These are phyloP conservation scores for Phialophora tarda DNA, from an alignment of 2,329 filamentous ascomycete species.

Conservation along the genomic window DNA sequence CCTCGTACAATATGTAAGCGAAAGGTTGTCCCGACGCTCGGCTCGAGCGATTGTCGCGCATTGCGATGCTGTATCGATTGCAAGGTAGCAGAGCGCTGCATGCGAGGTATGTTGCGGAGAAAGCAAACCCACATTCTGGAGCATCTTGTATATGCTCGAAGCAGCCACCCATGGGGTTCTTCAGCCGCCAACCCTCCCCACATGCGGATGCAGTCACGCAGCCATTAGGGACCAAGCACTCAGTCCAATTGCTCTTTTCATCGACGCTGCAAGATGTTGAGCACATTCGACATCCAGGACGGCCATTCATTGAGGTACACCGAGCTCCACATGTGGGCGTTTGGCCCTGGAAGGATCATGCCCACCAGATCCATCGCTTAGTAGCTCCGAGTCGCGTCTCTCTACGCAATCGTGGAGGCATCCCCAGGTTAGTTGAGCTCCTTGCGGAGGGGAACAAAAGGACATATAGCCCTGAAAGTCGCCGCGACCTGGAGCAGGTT, in stretches of 20 bases:
- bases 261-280: not conserved
- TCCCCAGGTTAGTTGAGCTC: not conserved
- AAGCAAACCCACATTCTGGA: constrained; percentile 17
- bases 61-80: not conserved
- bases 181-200: not conserved
- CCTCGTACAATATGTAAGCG: not conserved
- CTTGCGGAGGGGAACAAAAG: constrained; percentile 5
- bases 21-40: not conserved
- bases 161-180: not conserved
- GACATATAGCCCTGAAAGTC: constrained; percentile 2
- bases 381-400: not conserved
- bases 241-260: constrained; percentile 15
- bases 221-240: too few species aligned
- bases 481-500: not conserved
- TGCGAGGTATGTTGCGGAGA: constrained; percentile 3
- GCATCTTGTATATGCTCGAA: not conserved
- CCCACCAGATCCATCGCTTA: not conserved
- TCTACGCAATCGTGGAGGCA: constrained; percentile 7
- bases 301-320: not conserved
- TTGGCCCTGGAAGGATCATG: not conserved
- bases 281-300: not conserved
- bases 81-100: not conserved
- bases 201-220: constrained; percentile 5
- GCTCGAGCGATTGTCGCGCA: not conserved
- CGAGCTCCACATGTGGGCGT: constrained; percentile 13